Evolutionary conservation across 352 stramenopile species (phyloP).

Genomic region (Globisporangium perplexum): DNA sequence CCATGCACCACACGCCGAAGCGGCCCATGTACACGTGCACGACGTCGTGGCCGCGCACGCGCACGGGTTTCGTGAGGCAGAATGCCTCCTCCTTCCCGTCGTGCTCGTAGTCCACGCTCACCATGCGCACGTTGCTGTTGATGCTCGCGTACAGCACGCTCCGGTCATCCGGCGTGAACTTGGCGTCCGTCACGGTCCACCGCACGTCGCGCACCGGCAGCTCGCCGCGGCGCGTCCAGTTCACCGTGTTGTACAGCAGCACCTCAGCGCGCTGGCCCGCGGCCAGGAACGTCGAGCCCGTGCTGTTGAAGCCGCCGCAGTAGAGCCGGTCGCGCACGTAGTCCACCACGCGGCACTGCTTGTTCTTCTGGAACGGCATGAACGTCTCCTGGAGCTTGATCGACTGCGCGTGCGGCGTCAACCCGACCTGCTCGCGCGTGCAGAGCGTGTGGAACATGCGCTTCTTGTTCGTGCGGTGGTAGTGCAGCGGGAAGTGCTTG

Average conservation of each 20-base stretch:
- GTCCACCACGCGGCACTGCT: slow-evolving; percentile 67
- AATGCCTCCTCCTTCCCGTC: slow-evolving; percentile 51
- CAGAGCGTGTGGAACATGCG: slow-evolving; percentile 60
- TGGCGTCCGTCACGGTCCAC: slow-evolving; percentile 82
- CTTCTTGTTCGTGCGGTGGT: slow-evolving; percentile 24
- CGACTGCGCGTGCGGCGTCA: slow-evolving; percentile 51
- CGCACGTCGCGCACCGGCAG: slow-evolving; percentile 67
- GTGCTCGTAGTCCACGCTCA: slow-evolving; percentile 51
- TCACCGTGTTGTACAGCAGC: slow-evolving; percentile 64
- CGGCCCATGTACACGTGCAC: slow-evolving; percentile 22
- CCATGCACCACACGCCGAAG: slow-evolving; percentile 77
- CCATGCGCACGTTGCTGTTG: slow-evolving; percentile 80
- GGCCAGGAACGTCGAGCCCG: slow-evolving; percentile 58
- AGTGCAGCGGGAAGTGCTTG: slow-evolving; percentile 14
- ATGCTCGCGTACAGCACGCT: slow-evolving; percentile 78
- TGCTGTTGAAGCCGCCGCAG: slow-evolving; percentile 74
- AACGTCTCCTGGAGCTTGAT: slow-evolving; percentile 77
- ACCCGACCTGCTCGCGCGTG: slow-evolving; percentile 59
- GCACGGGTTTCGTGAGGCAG: slow-evolving; percentile 22
- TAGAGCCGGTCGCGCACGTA: slow-evolving; percentile 68
- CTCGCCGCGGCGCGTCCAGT: slow-evolving; percentile 43
- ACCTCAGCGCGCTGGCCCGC: slow-evolving; percentile 67
- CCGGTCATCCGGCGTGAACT: slow-evolving; percentile 70
- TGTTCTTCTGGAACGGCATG: slow-evolving; percentile 77
- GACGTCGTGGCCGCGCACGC: slow-evolving; percentile 18